phyloP scores from a whole-genome alignment of 1,284 basidiomycete species.

The Caloboletus firmus region DNA sequence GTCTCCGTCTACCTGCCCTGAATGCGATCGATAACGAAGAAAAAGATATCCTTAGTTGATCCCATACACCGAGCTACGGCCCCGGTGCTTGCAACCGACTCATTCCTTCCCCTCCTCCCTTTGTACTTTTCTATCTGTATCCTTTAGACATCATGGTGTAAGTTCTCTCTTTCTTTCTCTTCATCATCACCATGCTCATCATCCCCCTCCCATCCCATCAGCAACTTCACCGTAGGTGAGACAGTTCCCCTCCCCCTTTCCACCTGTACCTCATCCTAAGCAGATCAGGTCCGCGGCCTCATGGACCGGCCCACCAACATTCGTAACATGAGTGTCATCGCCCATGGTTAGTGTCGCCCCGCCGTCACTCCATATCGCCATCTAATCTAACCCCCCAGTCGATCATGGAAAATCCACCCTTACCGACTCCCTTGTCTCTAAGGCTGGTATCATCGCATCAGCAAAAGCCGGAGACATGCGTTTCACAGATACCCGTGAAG shows the following conservation, averaged over 20 bases:
- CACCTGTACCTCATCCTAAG: constrained; percentile 16
- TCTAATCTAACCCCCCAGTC: constrained; percentile 53
- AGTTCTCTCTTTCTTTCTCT: constrained; percentile 36
- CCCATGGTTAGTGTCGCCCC: constrained; percentile 66
- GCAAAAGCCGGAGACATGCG: constrained; percentile 97
- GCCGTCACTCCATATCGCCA: constrained; percentile 9
- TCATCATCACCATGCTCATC: constrained; percentile 37
- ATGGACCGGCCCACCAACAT: constrained; percentile 94
- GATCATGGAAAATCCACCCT: constrained; percentile 99
- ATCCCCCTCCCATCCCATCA: constrained; percentile 39
- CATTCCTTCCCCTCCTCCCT: constrained; percentile 2
- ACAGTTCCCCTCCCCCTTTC: not conserved
- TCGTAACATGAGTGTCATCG: constrained; percentile 98
- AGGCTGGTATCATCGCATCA: constrained; percentile 98
- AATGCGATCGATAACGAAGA: constrained; percentile 36
- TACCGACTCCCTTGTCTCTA: constrained; percentile 98
- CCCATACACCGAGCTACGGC: constrained; percentile 15
- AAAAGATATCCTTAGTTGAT: constrained; percentile 15
- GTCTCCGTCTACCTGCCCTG: constrained; percentile 30
- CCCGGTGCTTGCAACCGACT: constrained; percentile 15
- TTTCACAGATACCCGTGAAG: constrained; percentile 96
- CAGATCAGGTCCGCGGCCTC: constrained; percentile 86
- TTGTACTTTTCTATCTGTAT: constrained; percentile 40
- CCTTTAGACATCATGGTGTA: constrained; percentile 73
- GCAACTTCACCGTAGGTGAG: constrained; percentile 87